Conservation (phyloP, 73 alveolate genomes). For the Symbiodinium pilosum region DNA sequence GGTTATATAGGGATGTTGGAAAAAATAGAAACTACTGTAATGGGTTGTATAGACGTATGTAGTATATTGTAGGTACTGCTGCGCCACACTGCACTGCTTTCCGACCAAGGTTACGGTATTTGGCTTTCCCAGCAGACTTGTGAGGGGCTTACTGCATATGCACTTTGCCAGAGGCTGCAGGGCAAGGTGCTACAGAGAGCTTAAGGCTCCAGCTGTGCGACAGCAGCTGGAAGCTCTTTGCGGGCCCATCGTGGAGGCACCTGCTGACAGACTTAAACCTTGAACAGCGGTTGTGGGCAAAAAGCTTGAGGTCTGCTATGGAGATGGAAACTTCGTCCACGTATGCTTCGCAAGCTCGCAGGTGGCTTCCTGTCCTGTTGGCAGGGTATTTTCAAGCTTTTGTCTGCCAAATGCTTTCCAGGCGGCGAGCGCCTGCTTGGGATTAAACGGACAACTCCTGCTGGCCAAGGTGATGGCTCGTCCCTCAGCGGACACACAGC, state of each 20-base stretch:
- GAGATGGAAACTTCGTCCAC: constrained; percentile 87
- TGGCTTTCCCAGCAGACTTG: constrained; percentile 58
- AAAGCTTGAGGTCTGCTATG: constrained; percentile 65
- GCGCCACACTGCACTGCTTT: not conserved
- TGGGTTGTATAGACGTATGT: too few relatives aligned
- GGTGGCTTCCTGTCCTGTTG: not conserved
- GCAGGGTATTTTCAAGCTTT: too few relatives aligned
- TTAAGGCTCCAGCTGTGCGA: constrained; percentile 63
- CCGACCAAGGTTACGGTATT: constrained; percentile 33
- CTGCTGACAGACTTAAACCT: too few relatives aligned
- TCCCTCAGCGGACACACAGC: not conserved
- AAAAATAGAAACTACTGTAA: too few relatives aligned
- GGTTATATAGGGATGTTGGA: too few relatives aligned
- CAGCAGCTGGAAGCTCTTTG: constrained; percentile 71
- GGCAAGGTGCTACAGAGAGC: not conserved
- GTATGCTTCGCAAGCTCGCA: constrained; percentile 70
- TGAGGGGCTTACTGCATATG: not conserved
- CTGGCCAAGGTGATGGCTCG: constrained; percentile 49
- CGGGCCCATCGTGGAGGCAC: constrained; percentile 81
- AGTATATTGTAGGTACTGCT: not conserved
- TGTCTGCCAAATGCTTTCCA: not conserved
- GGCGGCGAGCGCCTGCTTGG: constrained; percentile 77
- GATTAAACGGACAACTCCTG: constrained; percentile 62
- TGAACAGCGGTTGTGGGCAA: too few relatives aligned
- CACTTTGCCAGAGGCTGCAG: too few relatives aligned